phyloP scores from a whole-genome alignment of 805 yeast genomes.

The Yamadazyma kitorensis region DNA sequence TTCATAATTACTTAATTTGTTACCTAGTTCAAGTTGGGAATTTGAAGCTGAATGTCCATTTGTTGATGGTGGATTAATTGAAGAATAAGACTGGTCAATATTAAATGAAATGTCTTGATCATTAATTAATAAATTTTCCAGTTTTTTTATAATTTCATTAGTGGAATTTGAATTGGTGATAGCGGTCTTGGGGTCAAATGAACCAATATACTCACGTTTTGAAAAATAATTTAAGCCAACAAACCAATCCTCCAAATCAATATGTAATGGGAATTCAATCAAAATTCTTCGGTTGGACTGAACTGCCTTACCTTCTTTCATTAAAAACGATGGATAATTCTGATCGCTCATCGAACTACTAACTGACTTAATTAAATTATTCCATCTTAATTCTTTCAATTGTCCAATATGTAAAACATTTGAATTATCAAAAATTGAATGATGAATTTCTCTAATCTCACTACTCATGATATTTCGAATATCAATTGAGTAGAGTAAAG shows the following conservation, averaged over 20 bases:
- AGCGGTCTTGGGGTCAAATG: constrained; percentile 13
- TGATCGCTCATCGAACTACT: constrained; percentile 20
- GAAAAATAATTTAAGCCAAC: constrained; percentile 66
- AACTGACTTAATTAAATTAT: constrained; percentile 33
- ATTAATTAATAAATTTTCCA: constrained; percentile 1
- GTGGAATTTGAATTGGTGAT: constrained; percentile 7
- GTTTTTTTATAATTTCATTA: constrained; percentile 1
- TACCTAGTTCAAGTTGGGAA: neutral
- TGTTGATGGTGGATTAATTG: neutral
- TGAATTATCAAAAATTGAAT: constrained; percentile 58
- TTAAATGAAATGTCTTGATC: constrained; percentile 7
- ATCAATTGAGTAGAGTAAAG: constrained; percentile 56
- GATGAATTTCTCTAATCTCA: constrained; percentile 64
- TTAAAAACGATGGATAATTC: constrained; percentile 23
- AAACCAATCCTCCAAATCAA: constrained; percentile 75
- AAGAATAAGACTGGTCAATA: constrained; percentile 5
- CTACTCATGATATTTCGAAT: constrained; percentile 49
- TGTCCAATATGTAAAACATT: constrained; percentile 59
- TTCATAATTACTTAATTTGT: constrained; percentile 13
- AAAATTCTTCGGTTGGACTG: constrained; percentile 43
- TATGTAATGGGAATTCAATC: constrained; percentile 61
- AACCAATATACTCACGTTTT: constrained; percentile 51
- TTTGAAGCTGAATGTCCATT: neutral
- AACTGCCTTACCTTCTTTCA: constrained; percentile 31
- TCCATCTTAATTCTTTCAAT: constrained; percentile 50